Base-by-base conservation (phyloP, 352 stramenopile species). In the Globisporangium heterothallicum region DNA sequence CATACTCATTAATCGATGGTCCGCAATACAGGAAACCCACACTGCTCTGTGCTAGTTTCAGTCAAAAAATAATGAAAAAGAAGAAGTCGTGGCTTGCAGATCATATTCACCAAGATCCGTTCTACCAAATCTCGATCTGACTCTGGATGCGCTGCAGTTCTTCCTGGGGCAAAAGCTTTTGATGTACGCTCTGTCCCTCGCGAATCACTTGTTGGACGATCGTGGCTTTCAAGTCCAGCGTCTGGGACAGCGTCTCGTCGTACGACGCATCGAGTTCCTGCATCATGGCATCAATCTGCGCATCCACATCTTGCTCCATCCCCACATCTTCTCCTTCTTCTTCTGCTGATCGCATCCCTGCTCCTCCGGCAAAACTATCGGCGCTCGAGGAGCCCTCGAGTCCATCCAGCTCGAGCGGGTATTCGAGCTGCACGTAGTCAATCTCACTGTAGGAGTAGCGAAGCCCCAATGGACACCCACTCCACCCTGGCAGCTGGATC, bases 121-220 rank as follows among this genome's bases (percentile, higher is more conserved):
- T 13, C 55, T 62, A 89, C 79, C 79, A 91, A 53, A 91, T 86
- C 60, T 91, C 79, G 54, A 91, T 88, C 61, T 88, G 56, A 22
- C 69, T 73, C 38, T 87, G 77, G 51, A 91, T 88, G 38, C 79
- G 79, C 47, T 84, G 60, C 21, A 91, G 72, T 59, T 91, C 79
- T 51, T 86, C 66, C 49, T 75, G 74, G 5, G 77, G 77, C 19
- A 91, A 49, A 6, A 88, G 65, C 41, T 66, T 69, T n/a, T 64
- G 65, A 24, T 71, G 68, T 6, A 54, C 60, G 36, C 66, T 74
- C 35, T 64, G 56, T 18, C 63, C 73, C 44, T 74, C 62, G 21
- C 64, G 69, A 19, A 80, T 58, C 16, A 79, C 66, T 18, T 91
- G 60, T 32, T 80, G 65, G 44, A 67, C 49, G 10, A 91, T 72